These are phyloP conservation scores for Cordyceps javanica DNA, from an alignment of 2,329 filamentous ascomycete species.

Conservation along the genomic window DNA sequence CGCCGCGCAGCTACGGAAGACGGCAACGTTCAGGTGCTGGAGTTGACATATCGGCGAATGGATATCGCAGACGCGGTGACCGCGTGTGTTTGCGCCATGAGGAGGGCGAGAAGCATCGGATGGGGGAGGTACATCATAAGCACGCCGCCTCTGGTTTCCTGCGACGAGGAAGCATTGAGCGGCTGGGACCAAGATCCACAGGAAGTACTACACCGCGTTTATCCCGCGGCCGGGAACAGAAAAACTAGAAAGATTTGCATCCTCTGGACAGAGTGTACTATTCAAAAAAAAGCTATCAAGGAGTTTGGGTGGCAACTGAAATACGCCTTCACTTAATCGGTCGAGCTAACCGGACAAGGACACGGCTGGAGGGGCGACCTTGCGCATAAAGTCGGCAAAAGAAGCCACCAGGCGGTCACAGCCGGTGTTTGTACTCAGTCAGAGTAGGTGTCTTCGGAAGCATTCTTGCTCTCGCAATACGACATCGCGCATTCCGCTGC, in stretches of 20 bases:
- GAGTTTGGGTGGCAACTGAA: slow-evolving; percentile 37
- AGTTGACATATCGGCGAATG: slow-evolving; percentile 38
- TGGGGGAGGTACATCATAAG: slow-evolving; percentile 39
- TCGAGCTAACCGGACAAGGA: slow-evolving; percentile 28
- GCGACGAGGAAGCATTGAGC: slow-evolving; percentile 24
- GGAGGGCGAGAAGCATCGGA: slow-evolving; percentile 23
- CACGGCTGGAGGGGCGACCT: slow-evolving; percentile 35
- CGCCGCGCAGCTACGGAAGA: slow-evolving; percentile 29
- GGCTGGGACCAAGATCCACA: slow-evolving; percentile 28
- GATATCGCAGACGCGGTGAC: slow-evolving; percentile 39
- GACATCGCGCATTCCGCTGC: too few species aligned
- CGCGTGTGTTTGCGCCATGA: slow-evolving; percentile 34
- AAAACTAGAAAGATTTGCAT: slow-evolving; percentile 31
- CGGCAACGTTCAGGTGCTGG: slow-evolving; percentile 43
- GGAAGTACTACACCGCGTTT: slow-evolving; percentile 21
- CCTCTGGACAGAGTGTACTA: slow-evolving; percentile 41
- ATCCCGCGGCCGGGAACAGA: slow-evolving; percentile 8
- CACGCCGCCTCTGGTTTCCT: slow-evolving; percentile 34
- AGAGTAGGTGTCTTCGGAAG: too few species aligned
- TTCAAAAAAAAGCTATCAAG: slow-evolving; percentile 31
- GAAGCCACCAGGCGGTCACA: slow-evolving; percentile 37
- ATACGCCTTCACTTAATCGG: slow-evolving; percentile 32
- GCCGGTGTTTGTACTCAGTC: slow-evolving; percentile 39
- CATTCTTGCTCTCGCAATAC: too few species aligned
- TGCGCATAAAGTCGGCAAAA: slow-evolving; percentile 33